Evolutionary conservation across 148 eudicot species (phyloP), one percentile per base, ranked within the genome.

Genomic region (Rhododendron mucronatum): DNA sequence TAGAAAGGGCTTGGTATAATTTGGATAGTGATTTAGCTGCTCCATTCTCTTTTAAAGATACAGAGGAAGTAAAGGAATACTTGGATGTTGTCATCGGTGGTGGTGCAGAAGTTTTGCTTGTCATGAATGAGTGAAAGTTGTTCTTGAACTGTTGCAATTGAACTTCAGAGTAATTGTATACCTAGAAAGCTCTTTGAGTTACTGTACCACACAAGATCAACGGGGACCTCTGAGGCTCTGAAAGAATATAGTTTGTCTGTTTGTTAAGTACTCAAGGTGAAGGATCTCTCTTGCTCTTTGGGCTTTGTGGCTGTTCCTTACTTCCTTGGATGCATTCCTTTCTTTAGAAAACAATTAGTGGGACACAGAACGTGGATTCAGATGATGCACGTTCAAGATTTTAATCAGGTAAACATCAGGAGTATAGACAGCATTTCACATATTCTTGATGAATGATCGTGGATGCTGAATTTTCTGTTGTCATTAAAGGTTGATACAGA

Each of bases 1-100:
- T 95, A 86, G 84, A 74, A 16, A 90, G 92, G 77, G 91, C 91
- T 89, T 97, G 99, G 98, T 97, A 93, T 90, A 94, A 97, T 89
- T 89, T 97, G 92, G 99, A 97, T 90, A 97, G 99, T 86, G 99
- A 97, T 92, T 89, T 95, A 76, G 87, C 88, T 84, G 82, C 84
- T 83, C 98, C 98, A 69, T 61, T 37, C 44, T n/a, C 81, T n/a
- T 95, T 94, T 77, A 78, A 77, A 87, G 87, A 90, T 87, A 85
- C 82, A 1, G 93, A 91, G 78, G 92, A 94, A 88, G 88, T 97
- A 80, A 92, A 90, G 89, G 90, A 86, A n/a, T 93, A 91, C 85
- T 92, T 97, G 91, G 95, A 97, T 86, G 50, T 86, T 78, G 89
- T 91, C 21, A 88, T 91, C 37, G 74, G 74, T 83, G 87, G 39